A percentile compares a stretch with the other conserved stretches of the same genome.
Conservation (phyloP, 768 basidiomycete species). For the Boletus vinaceobasis region DNA sequence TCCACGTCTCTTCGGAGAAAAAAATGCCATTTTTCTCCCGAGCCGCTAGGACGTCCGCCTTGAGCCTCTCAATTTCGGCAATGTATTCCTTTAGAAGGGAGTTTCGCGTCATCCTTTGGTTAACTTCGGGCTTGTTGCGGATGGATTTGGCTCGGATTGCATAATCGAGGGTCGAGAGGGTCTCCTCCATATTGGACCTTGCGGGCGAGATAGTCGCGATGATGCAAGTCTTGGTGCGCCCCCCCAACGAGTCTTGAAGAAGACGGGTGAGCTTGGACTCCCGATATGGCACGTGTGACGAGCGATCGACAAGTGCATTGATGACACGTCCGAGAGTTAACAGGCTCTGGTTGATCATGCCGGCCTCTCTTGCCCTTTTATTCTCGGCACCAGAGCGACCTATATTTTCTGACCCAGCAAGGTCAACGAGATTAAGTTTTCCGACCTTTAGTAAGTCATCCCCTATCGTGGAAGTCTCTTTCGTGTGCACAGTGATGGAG, state of each 20-base stretch:
- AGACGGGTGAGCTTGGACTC: conserved; percentile 98
- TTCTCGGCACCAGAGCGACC: conserved; percentile 94
- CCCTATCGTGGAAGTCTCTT: conserved; percentile 71
- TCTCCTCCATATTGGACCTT: conserved; percentile 93
- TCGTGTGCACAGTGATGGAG: conserved; percentile 91
- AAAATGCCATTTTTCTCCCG: conserved; percentile 96
- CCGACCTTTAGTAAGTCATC: conserved; percentile 92
- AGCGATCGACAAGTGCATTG: conserved; percentile 89
- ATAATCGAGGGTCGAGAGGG: conserved; percentile 95
- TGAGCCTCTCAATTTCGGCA: conserved; percentile 88
- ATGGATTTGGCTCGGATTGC: conserved; percentile 94
- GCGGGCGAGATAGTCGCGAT: conserved; percentile 96
- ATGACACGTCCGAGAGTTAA: conserved; percentile 97
- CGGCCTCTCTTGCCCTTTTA: conserved; percentile 92
- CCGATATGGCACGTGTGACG: conserved; percentile 90
- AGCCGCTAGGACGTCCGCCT: conserved; percentile 85
- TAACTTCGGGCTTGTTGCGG: conserved; percentile 91
- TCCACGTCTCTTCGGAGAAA: conserved; percentile 89
- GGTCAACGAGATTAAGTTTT: conserved; percentile 94
- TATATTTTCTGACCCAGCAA: conserved; percentile 97
- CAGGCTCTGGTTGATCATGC: conserved; percentile 97
- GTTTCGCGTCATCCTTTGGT: conserved; percentile 91
- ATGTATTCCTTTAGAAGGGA: conserved; percentile 92
- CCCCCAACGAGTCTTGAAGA: conserved; percentile 98
- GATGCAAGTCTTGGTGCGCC: conserved; percentile 95